Conservation (phyloP, 179 eudicot species). For the Silene noctiflora region DNA sequence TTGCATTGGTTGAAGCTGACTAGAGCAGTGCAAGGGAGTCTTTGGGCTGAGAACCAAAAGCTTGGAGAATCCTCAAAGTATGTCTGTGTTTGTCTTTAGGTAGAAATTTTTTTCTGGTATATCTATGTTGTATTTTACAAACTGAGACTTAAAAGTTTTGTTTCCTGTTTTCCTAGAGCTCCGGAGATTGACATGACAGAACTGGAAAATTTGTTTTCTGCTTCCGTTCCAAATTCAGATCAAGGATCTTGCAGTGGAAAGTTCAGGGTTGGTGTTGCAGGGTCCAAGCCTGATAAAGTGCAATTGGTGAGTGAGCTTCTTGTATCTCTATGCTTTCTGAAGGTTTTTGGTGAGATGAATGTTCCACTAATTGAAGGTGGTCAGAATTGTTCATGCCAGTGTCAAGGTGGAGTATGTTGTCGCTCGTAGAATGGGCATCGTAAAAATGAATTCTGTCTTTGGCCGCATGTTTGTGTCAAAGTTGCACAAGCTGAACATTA, state of each 20-base stretch:
- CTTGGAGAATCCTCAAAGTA: conserved; percentile 33
- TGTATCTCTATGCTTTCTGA: neutral
- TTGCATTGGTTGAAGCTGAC: conserved; percentile 47
- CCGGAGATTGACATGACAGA: conserved; percentile 91
- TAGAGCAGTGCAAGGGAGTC: conserved; percentile 45
- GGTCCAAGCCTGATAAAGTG: conserved; percentile 63
- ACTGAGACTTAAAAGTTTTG: neutral
- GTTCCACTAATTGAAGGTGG: conserved; percentile 3
- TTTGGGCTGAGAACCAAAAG: conserved; percentile 44
- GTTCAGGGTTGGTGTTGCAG: conserved; percentile 39
- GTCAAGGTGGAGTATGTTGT: neutral
- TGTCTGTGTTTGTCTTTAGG: conserved; percentile 14
- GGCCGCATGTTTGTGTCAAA: neutral
- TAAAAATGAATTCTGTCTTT: neutral
- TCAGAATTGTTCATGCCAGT: neutral
- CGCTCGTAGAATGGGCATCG: neutral
- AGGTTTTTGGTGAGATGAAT: neutral
- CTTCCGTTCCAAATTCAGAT: conserved; percentile 51
- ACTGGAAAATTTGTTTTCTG: conserved; percentile 79
- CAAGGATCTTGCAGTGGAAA: conserved; percentile 44
- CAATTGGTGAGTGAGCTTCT: conserved; percentile 50
- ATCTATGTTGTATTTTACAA: neutral
- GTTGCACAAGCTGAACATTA: neutral
- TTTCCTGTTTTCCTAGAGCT: conserved; percentile 41
- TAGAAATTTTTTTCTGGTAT: neutral